Evolutionary conservation across 108 stramenopile species (phyloP).

Genomic region (Nitzschia inconspicua): DNA sequence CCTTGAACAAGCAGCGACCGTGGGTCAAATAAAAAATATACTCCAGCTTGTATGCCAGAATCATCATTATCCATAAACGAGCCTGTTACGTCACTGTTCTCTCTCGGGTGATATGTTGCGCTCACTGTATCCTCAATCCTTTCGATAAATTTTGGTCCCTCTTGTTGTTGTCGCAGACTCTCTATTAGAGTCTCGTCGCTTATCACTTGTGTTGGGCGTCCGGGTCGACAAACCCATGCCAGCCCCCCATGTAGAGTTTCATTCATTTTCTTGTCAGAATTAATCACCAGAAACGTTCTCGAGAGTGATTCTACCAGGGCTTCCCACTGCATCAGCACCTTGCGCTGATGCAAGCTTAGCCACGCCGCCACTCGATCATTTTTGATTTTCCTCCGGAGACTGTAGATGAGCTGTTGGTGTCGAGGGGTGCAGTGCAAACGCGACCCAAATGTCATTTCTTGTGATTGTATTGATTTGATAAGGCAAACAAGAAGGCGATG

Average conservation of each 20-base stretch:
- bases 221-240: no score
- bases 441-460: not conserved
- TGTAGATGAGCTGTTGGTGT: slow-evolving; percentile 17
- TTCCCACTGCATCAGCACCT: slow-evolving; percentile 24
- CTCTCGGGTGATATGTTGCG: slow-evolving; percentile 35
- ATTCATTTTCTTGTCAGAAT: no score
- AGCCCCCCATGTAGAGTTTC: no score
- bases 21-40: slow-evolving; percentile 47
- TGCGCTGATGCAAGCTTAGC: slow-evolving; percentile 12
- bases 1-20: slow-evolving; percentile 49
- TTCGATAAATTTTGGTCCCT: no score
- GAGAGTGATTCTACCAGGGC: slow-evolving; percentile 13
- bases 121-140: no score
- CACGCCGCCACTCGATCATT: slow-evolving; percentile 30
- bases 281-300: no score
- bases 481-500: not conserved
- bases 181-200: no score
- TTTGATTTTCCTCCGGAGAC: slow-evolving; percentile 16
- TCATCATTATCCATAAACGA: slow-evolving; percentile 50
- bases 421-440: slow-evolving; percentile 4
- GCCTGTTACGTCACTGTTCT: slow-evolving; percentile 35
- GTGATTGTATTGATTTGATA: slow-evolving; percentile 3
- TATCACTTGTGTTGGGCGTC: no score
- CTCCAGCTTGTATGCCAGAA: slow-evolving; percentile 37
- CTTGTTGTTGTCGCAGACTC: no score